A percentile compares a stretch with the other conserved stretches of the same genome.
phyloP scores from a whole-genome alignment of 257 asterid species.

The Paulownia fortunei region DNA sequence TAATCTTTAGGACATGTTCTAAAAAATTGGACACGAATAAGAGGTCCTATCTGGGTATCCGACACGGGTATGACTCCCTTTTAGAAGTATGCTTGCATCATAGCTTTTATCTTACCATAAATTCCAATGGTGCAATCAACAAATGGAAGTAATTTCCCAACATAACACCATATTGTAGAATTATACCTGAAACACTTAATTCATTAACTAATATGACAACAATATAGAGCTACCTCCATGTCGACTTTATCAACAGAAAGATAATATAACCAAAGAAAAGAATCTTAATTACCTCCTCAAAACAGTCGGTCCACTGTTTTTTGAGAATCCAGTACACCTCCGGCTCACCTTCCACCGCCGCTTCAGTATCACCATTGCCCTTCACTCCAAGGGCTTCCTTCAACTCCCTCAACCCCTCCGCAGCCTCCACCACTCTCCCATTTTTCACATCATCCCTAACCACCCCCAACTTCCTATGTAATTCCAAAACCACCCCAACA shows the following conservation, averaged over 20 bases:
- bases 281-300: conserved; percentile 64
- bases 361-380: conserved; percentile 43
- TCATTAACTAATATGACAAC: background rate
- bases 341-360: conserved; percentile 57
- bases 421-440: conserved; percentile 77
- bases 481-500: conserved; percentile 63
- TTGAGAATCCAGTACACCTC: conserved; percentile 61
- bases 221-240: background rate
- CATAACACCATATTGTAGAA: background rate
- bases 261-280: background rate
- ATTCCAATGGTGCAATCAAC: too few species aligned
- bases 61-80: too few species aligned
- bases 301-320: conserved; percentile 75
- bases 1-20: too few species aligned
- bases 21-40: too few species aligned
- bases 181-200: background rate
- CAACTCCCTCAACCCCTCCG: conserved; percentile 65
- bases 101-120: too few species aligned
- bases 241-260: background rate
- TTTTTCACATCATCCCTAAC: conserved; percentile 53
- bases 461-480: conserved; percentile 49
- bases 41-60: too few species aligned
- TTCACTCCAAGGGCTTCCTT: conserved; percentile 65
- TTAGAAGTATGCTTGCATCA: too few species aligned
- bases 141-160: background rate